Evolutionary conservation across 2,329 filamentous ascomycete species (phyloP).

Genomic region (Cercospora zeina): DNA sequence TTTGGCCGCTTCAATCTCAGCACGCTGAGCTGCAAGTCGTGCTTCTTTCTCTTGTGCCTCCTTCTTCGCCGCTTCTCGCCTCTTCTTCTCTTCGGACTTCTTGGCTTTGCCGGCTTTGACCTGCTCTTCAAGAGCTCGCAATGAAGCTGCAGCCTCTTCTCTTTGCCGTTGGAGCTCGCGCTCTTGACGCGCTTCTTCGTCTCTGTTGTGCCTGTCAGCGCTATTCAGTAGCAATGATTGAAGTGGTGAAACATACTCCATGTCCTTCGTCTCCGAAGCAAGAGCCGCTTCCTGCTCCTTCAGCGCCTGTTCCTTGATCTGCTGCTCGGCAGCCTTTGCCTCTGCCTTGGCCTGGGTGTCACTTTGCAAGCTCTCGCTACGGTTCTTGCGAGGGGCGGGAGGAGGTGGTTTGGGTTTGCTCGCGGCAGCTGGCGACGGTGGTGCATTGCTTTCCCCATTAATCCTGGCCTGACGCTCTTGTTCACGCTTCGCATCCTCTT

Average conservation of each 20-base stretch:
- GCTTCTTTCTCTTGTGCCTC: slow-evolving; percentile 87
- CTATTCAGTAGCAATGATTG: not conserved
- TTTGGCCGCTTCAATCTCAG: slow-evolving; percentile 87
- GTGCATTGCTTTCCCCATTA: slow-evolving; percentile 69
- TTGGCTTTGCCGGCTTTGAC: slow-evolving; percentile 90
- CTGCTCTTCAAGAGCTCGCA: slow-evolving; percentile 89
- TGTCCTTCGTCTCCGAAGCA: slow-evolving; percentile 67
- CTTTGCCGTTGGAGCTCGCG: slow-evolving; percentile 77
- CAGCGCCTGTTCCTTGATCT: slow-evolving; percentile 55
- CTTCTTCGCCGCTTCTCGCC: slow-evolving; percentile 81
- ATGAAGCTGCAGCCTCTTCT: slow-evolving; percentile 75
- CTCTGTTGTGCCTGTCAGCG: slow-evolving; percentile 54
- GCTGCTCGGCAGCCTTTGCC: slow-evolving; percentile 60
- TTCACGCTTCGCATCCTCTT: slow-evolving; percentile 87
- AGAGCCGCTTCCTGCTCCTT: slow-evolving; percentile 74
- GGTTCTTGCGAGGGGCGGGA: slow-evolving; percentile 71
- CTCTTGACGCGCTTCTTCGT: slow-evolving; percentile 72
- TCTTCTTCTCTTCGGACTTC: slow-evolving; percentile 94
- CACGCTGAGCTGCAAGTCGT: slow-evolving; percentile 78
- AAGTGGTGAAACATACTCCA: slow-evolving; percentile 69
- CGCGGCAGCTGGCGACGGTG: slow-evolving; percentile 55
- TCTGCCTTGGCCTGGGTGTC: slow-evolving; percentile 56
- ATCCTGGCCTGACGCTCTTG: slow-evolving; percentile 80
- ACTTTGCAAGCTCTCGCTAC: slow-evolving; percentile 59
- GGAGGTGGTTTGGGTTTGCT: slow-evolving; percentile 53